A percentile compares a stretch with the other conserved stretches of the same genome.
These are phyloP conservation scores for Jamesozyma gamospora DNA, from an alignment of 805 yeast species.

Conservation along the genomic window DNA sequence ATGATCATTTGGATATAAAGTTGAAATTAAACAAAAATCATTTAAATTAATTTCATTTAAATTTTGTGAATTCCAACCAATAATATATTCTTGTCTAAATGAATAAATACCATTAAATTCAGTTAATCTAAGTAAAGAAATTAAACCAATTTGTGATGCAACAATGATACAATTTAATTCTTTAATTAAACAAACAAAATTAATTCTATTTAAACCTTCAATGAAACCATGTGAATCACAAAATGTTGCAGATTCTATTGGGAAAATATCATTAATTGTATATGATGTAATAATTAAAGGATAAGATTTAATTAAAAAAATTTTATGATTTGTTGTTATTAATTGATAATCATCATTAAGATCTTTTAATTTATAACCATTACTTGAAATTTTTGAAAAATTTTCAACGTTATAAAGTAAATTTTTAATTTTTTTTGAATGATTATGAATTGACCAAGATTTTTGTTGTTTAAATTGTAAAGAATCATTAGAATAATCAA, in stretches of 20 bases:
- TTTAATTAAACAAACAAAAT: slow-evolving; percentile 16
- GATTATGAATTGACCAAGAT: slow-evolving; percentile 13
- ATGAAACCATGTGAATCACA: slow-evolving; percentile 6
- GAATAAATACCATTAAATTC: slow-evolving; percentile 22
- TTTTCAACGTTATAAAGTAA: slow-evolving; percentile 7
- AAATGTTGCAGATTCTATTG: slow-evolving; percentile 6
- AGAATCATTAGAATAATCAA: too few species aligned
- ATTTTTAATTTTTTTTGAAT: slow-evolving; percentile 10
- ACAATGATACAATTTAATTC: slow-evolving; percentile 21
- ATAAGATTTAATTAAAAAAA: slow-evolving; percentile 12
- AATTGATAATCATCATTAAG: slow-evolving; percentile 13
- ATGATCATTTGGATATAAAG: not conserved
- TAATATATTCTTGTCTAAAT: slow-evolving; percentile 23
- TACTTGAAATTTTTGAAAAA: slow-evolving; percentile 4
- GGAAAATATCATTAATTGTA: slow-evolving; percentile 16
- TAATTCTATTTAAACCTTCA: slow-evolving; percentile 10
- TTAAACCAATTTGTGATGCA: slow-evolving; percentile 19
- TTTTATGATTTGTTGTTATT: slow-evolving; percentile 9
- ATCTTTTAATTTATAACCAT: slow-evolving; percentile 11
- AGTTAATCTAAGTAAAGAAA: slow-evolving; percentile 20
- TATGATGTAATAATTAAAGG: slow-evolving; percentile 20
- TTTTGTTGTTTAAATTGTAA: slow-evolving; percentile 3
- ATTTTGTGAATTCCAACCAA: slow-evolving; percentile 21
- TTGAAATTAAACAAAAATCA: slow-evolving; percentile 4
- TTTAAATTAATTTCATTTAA: slow-evolving; percentile 4